These are phyloP conservation scores for Hansenula lynferdii DNA, from an alignment of 1,139 yeast genomes.

Conservation along the genomic window DNA sequence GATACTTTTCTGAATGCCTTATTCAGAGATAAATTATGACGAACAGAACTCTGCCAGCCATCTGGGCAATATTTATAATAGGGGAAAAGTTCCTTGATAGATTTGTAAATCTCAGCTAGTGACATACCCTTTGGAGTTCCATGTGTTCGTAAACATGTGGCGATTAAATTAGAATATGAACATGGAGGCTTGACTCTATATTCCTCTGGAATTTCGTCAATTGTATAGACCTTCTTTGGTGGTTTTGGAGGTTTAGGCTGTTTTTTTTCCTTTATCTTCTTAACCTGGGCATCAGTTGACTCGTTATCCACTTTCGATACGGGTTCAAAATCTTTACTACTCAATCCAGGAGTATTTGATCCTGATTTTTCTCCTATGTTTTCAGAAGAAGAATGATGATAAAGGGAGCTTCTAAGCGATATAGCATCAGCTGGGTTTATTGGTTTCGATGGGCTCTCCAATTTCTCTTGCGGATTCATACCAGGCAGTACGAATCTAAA, in stretches of 20 bases:
- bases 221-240: slow-evolving; percentile 54
- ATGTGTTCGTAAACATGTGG: slow-evolving; percentile 67
- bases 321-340: slow-evolving; percentile 20
- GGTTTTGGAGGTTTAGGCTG: slow-evolving; percentile 50
- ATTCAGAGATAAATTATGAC: slow-evolving; percentile 82
- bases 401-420: slow-evolving; percentile 19
- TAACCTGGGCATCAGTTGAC: slow-evolving; percentile 15
- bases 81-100: slow-evolving; percentile 83
- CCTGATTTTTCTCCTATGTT: slow-evolving; percentile 8
- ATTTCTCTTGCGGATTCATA: slow-evolving; percentile 16
- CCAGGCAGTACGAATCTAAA: slow-evolving; percentile 81
- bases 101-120: slow-evolving; percentile 78
- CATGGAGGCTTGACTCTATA: slow-evolving; percentile 78
- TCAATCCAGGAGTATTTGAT: slow-evolving; percentile 14
- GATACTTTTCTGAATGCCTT: slow-evolving; percentile 76
- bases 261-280: slow-evolving; percentile 30
- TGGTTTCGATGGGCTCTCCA: slow-evolving; percentile 20
- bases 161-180: slow-evolving; percentile 75
- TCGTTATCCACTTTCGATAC: slow-evolving; percentile 3
- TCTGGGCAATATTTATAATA: slow-evolving; percentile 91
- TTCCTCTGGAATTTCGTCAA: slow-evolving; percentile 84
- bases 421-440: slow-evolving; percentile 24
- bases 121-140: slow-evolving; percentile 72
- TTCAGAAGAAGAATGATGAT: slow-evolving; percentile 14
- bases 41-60: slow-evolving; percentile 95